Base-by-base conservation (phyloP, 2,329 filamentous ascomycete species). In the Lecanicillium sp. region DNA sequence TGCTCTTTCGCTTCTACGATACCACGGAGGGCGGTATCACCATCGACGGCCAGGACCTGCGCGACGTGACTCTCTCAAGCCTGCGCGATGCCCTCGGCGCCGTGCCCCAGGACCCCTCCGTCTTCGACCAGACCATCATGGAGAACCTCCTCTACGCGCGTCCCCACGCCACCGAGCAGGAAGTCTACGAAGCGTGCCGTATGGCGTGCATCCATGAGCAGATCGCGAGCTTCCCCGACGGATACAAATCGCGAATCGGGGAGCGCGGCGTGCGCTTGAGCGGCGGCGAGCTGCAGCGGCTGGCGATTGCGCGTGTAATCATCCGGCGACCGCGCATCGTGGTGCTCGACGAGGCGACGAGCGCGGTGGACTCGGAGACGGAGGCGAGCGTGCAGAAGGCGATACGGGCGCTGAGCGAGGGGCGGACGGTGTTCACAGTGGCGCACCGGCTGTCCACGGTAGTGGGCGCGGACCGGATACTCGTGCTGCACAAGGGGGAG, bases 91-190 rank as follows among this genome's bases (percentile, higher is more conserved):
- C 70, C 3, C 72, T 86, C 21, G 81, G 81, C 17, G 71, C 84
- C 11, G 82, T 86, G 0, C 82, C 82, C 3, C 79, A 87, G 61
- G 78, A 83, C 51, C 76, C 81, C 0, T 67, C 74, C 0, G 66
- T 86, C 8, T 86, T 86, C 66, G 82, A 85, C 58, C 72, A 75
- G 26, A 77, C 78, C 1, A 74, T 86, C 35, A 72, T 81, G 58
- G 75, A 84, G 15, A 87, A 86, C 56, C 66, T 87, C 20, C 73
- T 73, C 2, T 86, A 86, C 60, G 79, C 79, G 2, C 73, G 74
- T 10, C 72, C 79, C 2, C 70, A 74, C n/a, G 81, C 81, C 1
- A 79, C 75, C 0, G 75, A 84, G 36, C 72, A 72, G 6, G 77
- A 86, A 24, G 72, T 83, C 39, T 68, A 75, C 41, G 74, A 74